A percentile compares a stretch with the other conserved stretches of the same genome.
Evolutionary conservation across 768 basidiomycete species (phyloP).

Genomic region (Postia placenta): DNA sequence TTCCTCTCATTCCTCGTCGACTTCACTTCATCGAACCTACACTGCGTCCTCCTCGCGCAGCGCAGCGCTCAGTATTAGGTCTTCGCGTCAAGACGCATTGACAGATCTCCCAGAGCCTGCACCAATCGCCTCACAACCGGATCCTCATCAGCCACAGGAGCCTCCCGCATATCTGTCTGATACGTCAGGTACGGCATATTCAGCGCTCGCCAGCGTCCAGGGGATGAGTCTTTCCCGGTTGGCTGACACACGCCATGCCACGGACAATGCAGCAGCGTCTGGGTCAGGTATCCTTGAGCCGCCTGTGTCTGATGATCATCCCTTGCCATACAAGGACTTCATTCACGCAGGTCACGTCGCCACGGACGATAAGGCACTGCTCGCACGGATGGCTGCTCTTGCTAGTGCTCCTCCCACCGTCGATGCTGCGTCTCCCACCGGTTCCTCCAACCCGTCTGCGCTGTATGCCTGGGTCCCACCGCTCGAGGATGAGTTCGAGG

Average conservation of each 20-base stretch:
- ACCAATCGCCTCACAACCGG: not conserved
- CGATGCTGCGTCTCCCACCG: slow-evolving; percentile 1
- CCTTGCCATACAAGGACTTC: not conserved
- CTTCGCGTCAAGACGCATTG: not conserved
- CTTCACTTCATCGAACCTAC: slow-evolving; percentile 10
- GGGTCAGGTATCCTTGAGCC: not conserved
- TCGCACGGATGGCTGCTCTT: slow-evolving; percentile 25
- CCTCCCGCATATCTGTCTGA: not conserved
- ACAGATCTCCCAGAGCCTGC: not conserved
- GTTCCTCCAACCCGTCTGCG: slow-evolving; percentile 7
- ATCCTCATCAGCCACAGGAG: not conserved
- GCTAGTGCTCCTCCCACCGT: slow-evolving; percentile 19
- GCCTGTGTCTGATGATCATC: not conserved
- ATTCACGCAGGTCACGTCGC: slow-evolving; percentile 25
- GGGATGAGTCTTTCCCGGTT: not conserved
- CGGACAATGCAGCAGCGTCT: not conserved
- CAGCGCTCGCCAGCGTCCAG: not conserved
- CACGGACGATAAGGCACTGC: slow-evolving; percentile 30
- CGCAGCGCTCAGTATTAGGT: not conserved
- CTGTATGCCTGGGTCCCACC: slow-evolving; percentile 12
- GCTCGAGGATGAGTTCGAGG: slow-evolving; percentile 20
- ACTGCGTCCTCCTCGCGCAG: not conserved
- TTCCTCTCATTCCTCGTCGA: slow-evolving; percentile 10
- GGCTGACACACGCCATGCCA: not conserved
- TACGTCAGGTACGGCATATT: not conserved